Evolutionary conservation across 1,284 basidiomycete species (phyloP).

Genomic region (Pholiota adiposa): DNA sequence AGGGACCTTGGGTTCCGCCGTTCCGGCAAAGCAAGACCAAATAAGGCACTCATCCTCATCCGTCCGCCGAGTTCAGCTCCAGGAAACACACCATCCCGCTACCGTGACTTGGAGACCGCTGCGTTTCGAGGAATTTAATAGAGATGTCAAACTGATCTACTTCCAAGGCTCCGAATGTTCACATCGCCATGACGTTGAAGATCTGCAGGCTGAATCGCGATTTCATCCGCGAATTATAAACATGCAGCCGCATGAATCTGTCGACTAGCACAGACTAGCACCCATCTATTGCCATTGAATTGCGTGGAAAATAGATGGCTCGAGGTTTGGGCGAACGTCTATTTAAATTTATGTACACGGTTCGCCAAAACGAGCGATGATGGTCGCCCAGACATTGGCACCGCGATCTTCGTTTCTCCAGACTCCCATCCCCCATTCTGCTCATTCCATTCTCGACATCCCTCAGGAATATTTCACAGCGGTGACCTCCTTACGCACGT

Average conservation of each 20-base stretch:
- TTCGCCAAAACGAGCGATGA: slow-evolving; percentile 8
- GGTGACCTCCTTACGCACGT: not conserved
- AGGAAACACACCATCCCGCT: too few species aligned
- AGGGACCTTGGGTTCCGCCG: not conserved
- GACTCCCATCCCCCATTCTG: not conserved
- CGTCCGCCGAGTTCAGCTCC: too few species aligned
- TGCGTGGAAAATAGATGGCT: not conserved
- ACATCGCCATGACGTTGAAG: not conserved
- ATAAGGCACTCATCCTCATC: not conserved
- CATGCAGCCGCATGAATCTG: too few species aligned
- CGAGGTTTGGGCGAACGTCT: not conserved
- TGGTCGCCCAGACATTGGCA: slow-evolving; percentile 13
- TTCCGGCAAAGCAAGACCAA: not conserved
- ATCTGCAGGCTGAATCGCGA: not conserved
- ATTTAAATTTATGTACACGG: not conserved
- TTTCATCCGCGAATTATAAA: not conserved
- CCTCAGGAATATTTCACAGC: not conserved
- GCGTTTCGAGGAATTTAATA: too few species aligned
- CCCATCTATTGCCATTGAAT: not conserved
- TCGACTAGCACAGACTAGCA: not conserved
- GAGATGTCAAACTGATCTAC: not conserved
- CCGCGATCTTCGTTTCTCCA: slow-evolving; percentile 3
- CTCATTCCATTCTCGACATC: slow-evolving; percentile 4
- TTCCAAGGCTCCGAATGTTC: not conserved
- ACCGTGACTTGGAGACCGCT: too few species aligned